Base-by-base conservation (phyloP, 257 asterid genomes). In the Parsonsia alboflavescens region DNA sequence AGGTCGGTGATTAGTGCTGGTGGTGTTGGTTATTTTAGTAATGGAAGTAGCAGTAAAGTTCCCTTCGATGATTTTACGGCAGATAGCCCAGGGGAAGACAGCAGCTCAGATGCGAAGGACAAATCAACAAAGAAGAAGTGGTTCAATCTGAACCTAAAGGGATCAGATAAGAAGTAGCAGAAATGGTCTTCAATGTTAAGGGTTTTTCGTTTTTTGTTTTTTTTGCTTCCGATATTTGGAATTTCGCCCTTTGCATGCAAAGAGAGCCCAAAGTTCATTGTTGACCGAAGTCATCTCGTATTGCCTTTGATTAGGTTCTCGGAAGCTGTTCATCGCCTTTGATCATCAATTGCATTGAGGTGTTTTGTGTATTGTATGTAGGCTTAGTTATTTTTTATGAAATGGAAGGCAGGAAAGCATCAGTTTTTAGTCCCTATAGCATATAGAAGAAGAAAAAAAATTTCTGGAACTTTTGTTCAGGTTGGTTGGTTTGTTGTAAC, bases 21-120 rank as follows among this genome's bases (percentile, higher is more conserved):
- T 59, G 91, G 93, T 56, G 89, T 92, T 68, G 97, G 89, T 22
- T 86, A 84, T 80, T 83, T 86, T 78, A 89, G 93, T 82, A 95
- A 92, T 17, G 98, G 99, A 76, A 84, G 92, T 75, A 88, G 91
- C 86, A 91, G 96, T 84, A 93, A 87, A 78, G 26, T 73, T 45
- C 85, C 88, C 1, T 82, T 80, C 0, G 97, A 91, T 19, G 97
- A 93, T 76, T 80, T 76, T 41, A 88, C 79, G 79, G 83, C 82
- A 2, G 97, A 90, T 74, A 87, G 93, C 79, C 90, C 97, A 24
- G 91, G 86, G 44, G 99, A 90, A 57, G 99, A 94, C 72, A 89
- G 98, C 71, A 90, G 93, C 84, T 85, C 99, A 62, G 99, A 95
- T 77, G 84, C 93, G 3, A 95, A 92, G 80, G 99, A 94, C 75